phyloP scores from a whole-genome alignment of 2,329 filamentous ascomycete genomes.

The Penicillium digitatum region DNA sequence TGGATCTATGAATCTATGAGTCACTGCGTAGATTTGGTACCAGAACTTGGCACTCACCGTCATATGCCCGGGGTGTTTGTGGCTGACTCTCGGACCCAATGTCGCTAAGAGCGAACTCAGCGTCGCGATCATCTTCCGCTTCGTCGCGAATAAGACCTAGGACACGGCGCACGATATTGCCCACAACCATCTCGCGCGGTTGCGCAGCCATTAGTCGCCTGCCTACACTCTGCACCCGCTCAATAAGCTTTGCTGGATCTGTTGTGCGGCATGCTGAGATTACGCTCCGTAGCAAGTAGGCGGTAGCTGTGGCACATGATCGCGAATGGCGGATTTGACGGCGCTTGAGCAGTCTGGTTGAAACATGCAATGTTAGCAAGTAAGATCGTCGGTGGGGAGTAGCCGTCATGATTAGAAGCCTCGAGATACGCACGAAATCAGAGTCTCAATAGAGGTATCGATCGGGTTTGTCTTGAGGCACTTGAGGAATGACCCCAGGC shows the following conservation, averaged over 20 bases:
- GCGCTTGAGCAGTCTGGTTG: slow-evolving; percentile 74
- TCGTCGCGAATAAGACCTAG: slow-evolving; percentile 89
- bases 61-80: slow-evolving; percentile 39
- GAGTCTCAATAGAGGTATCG: slow-evolving; percentile 76
- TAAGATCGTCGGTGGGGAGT: not conserved
- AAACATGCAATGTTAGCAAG: slow-evolving; percentile 7
- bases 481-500: slow-evolving; percentile 72
- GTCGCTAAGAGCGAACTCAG: slow-evolving; percentile 58
- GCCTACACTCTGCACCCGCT: slow-evolving; percentile 74
- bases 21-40: not conserved
- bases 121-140: slow-evolving; percentile 73
- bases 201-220: slow-evolving; percentile 75
- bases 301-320: slow-evolving; percentile 85
- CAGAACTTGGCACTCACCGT: slow-evolving; percentile 27
- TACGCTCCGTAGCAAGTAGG: slow-evolving; percentile 80
- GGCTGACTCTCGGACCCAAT: slow-evolving; percentile 53
- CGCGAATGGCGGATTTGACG: slow-evolving; percentile 84
- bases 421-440: slow-evolving; percentile 65
- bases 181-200: slow-evolving; percentile 84
- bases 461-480: slow-evolving; percentile 70
- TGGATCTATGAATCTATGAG: slow-evolving; percentile 24
- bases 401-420: not conserved
- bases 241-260: slow-evolving; percentile 73
- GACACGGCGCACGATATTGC: slow-evolving; percentile 88
- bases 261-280: slow-evolving; percentile 76